Evolutionary conservation across 2,329 filamentous ascomycete species (phyloP).

Genomic region (Fusarium phyllophilum): DNA sequence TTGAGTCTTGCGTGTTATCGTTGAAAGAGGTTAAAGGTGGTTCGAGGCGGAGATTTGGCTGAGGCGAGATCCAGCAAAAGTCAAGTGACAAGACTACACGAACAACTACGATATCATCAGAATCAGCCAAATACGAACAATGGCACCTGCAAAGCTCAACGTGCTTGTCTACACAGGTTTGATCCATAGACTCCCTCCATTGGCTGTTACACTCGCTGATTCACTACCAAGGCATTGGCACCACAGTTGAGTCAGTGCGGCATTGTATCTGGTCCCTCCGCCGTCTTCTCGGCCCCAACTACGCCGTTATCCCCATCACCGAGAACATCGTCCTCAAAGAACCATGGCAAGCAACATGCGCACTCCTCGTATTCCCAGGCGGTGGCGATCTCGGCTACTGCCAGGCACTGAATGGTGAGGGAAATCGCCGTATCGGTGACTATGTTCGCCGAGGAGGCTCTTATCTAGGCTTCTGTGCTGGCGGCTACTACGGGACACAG

Average conservation of each 20-base stretch:
- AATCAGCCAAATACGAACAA: constrained; percentile 47
- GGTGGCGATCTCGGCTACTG: constrained; percentile 96
- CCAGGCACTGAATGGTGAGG: constrained; percentile 84
- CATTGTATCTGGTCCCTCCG: constrained; percentile 90
- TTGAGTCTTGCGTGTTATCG: not conserved
- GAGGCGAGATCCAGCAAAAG: constrained; percentile 32
- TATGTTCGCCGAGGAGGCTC: constrained; percentile 87
- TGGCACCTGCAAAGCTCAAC: constrained; percentile 81
- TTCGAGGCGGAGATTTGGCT: constrained; percentile 39
- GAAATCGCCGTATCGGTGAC: constrained; percentile 84
- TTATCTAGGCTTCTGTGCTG: constrained; percentile 93
- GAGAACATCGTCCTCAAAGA: constrained; percentile 85
- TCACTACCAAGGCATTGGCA: constrained; percentile 74
- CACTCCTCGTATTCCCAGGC: constrained; percentile 89
- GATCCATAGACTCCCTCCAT: not conserved
- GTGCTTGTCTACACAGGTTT: constrained; percentile 92
- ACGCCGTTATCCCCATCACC: constrained; percentile 88
- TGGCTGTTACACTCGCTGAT: not conserved
- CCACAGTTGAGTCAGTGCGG: constrained; percentile 86
- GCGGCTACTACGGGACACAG: constrained; percentile 86
- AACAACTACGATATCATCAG: not conserved
- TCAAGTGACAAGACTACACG: constrained; percentile 37
- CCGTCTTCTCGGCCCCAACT: constrained; percentile 86
- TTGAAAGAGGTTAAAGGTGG: constrained; percentile 34
- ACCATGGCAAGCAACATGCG: constrained; percentile 88